Percentiles rank a stretch among this genome's conserved stretches.
Evolutionary conservation across 441 rosid species (phyloP).

Genomic region (Mallotus japonicus): DNA sequence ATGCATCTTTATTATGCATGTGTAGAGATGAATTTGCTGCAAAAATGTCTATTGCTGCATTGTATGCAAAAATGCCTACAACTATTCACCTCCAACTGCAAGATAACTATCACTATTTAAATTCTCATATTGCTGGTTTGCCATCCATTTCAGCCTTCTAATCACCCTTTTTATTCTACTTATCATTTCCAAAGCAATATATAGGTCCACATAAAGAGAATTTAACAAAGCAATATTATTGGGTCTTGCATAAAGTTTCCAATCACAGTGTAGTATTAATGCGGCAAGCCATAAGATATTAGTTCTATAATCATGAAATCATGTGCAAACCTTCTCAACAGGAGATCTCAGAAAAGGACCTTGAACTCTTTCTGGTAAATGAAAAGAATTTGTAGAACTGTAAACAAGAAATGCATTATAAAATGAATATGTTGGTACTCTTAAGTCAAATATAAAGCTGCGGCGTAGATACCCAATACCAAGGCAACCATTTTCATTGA

Average conservation of each 20-base stretch:
- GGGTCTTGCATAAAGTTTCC: neutral
- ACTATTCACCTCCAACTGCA: neutral
- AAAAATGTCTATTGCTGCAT: neutral
- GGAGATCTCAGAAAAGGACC: constrained; percentile 65
- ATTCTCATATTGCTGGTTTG: neutral
- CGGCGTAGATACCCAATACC: constrained; percentile 62
- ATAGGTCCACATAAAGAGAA: neutral
- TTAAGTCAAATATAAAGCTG: constrained; percentile 16
- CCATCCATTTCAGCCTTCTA: neutral
- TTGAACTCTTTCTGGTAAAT: constrained; percentile 73
- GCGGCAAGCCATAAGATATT: neutral
- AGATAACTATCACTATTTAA: too few species aligned
- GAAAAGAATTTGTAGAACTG: constrained; percentile 63
- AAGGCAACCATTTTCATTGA: constrained; percentile 95
- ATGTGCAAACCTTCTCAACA: constrained; percentile 51
- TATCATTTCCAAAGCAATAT: neutral
- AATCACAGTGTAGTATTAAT: neutral
- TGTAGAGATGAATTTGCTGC: neutral
- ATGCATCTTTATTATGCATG: neutral
- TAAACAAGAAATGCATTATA: constrained; percentile 15
- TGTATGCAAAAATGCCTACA: neutral
- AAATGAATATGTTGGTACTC: constrained; percentile 6
- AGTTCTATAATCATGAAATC: neutral
- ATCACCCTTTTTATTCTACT: neutral
- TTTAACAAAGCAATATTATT: constrained; percentile 10